Evolutionary conservation across 208 protist species (phyloP).

Genomic region (Leishmania turanica): DNA sequence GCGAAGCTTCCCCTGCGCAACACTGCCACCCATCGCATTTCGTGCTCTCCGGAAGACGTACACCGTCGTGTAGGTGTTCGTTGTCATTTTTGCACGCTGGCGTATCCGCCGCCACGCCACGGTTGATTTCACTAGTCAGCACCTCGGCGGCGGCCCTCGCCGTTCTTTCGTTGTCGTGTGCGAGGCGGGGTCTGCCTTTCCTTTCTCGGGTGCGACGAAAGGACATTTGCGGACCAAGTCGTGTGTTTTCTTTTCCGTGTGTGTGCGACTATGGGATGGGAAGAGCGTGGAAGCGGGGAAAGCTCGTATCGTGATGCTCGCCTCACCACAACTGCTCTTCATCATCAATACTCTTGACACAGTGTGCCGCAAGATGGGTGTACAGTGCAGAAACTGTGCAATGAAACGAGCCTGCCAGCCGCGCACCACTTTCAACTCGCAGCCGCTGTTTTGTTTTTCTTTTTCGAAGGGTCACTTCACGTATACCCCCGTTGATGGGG

Average conservation of each 20-base stretch:
- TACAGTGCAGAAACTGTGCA: neutral
- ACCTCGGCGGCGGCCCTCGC: neutral
- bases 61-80: neutral
- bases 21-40: neutral
- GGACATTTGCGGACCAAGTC: neutral
- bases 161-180: neutral
- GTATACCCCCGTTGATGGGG: neutral
- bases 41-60: neutral
- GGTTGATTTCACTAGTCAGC: neutral
- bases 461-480: neutral
- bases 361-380: neutral
- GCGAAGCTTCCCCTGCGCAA: neutral
- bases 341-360: neutral
- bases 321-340: neutral
- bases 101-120: neutral
- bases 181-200: neutral
- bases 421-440: neutral
- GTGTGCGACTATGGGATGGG: neutral
- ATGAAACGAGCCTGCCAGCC: neutral
- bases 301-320: neutral
- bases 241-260: neutral
- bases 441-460: neutral
- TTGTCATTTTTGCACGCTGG: no score
- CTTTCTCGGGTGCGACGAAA: neutral
- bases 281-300: neutral